Base-by-base conservation (phyloP, 2,329 filamentous ascomycete species). In the Fusarium armeniacum region DNA sequence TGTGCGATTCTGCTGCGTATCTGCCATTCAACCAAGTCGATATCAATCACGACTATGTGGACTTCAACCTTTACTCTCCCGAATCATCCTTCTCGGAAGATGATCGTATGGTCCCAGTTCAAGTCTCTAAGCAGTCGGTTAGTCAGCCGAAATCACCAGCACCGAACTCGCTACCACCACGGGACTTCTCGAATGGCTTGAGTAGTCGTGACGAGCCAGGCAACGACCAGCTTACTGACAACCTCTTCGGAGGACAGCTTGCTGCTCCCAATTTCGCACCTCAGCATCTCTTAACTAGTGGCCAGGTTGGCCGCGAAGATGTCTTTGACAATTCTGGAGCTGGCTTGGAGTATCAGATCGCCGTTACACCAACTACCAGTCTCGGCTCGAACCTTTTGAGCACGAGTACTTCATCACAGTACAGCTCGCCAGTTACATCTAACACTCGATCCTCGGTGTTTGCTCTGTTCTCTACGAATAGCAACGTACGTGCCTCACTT, bases 11-110 rank as follows among this genome's bases (percentile, higher is more conserved):
- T 36, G 60, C 67, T 36, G 57, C 62, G 28, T 58, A 67, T 24
- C 62, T 76, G 45, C 74, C 73, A 43, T 75, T 69, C 60, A 61
- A 73, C 57, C 68, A 75, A 41, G 54, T 53, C 30, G 71, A 70
- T 60, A 57, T 59, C 56, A 61, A 66, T 49, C 45, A 73, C 65
- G 78, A 84, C 76, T 87, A 87, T 71, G 77, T 82, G 69, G 86
- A 87, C 78, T 88, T 88, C 79, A 84, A 83, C 73, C 81, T 87
- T 18, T 88, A 83, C 78, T 87, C 85, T 51, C 85, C 86, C 4
- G 76, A 78, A 24, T 82, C 84, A 20, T 80, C 78, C 62, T 82
- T 82, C 73, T 78, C 84, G 16, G 84, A 86, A 58, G 85, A 86
- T 62, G 85, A 87, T 45, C 79, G 70, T 15, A 78, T 80, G 75